A percentile compares a stretch with the other conserved stretches of the same genome.
Evolutionary conservation across 306 rosid genomes (phyloP).

Genomic region (Lathyrus aphaca): DNA sequence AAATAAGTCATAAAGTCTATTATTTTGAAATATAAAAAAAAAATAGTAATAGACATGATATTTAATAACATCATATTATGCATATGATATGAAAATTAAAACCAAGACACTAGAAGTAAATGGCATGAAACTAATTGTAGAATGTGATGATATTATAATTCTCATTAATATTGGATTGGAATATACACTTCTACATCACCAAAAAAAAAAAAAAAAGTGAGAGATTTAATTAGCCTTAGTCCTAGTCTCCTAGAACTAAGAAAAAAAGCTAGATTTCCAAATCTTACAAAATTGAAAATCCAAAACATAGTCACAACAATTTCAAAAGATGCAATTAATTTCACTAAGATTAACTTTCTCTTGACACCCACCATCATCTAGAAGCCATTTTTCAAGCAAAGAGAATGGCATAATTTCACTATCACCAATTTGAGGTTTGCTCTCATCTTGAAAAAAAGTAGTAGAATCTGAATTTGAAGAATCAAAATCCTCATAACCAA

Average conservation of each 20-base stretch:
- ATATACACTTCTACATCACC: constrained; percentile 42
- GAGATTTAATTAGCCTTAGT: constrained; percentile 37
- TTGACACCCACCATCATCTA: constrained; percentile 61
- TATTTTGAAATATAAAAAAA: too few relatives aligned
- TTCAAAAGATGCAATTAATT: constrained; percentile 38
- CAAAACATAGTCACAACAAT: constrained; percentile 40
- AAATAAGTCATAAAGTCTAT: too few relatives aligned
- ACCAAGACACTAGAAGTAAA: background rate
- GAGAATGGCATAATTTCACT: constrained; percentile 51
- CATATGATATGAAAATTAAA: background rate
- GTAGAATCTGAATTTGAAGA: constrained; percentile 58
- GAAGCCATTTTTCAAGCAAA: constrained; percentile 84
- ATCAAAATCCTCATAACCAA: constrained; percentile 62
- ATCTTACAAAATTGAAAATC: constrained; percentile 20
- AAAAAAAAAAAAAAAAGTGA: constrained; percentile 27
- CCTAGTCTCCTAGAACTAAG: constrained; percentile 31
- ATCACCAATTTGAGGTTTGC: constrained; percentile 40
- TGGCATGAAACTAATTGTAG: constrained; percentile 2
- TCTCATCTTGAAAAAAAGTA: constrained; percentile 61
- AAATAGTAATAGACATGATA: too few relatives aligned
- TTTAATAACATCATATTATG: background rate
- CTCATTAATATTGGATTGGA: constrained; percentile 28
- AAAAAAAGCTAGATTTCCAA: constrained; percentile 17
- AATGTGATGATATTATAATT: constrained; percentile 15
- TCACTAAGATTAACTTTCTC: constrained; percentile 51